phyloP scores from a whole-genome alignment of 2,329 filamentous ascomycete species.

The Passalora sequoiae region DNA sequence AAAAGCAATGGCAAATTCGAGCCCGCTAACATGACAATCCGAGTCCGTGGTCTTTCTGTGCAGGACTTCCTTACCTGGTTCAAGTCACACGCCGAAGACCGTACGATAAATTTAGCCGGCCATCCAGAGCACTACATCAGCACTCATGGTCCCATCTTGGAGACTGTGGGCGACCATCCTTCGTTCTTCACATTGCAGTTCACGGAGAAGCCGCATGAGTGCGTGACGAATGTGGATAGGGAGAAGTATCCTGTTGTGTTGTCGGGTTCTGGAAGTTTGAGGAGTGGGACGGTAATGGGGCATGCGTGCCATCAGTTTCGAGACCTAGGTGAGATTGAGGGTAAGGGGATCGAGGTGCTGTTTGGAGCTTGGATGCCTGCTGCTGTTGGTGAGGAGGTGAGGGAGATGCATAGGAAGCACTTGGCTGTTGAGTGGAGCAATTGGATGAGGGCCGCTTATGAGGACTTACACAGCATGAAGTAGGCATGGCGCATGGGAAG shows the following conservation, averaged over 20 bases:
- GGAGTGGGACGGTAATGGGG: slow-evolving; percentile 9
- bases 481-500: not conserved
- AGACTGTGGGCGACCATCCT: slow-evolving; percentile 7
- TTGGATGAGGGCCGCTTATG: slow-evolving; percentile 7
- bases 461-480: not conserved
- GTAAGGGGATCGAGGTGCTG: slow-evolving; percentile 7
- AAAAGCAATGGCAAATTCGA: not conserved
- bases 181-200: slow-evolving; percentile 7
- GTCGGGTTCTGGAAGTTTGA: slow-evolving; percentile 2
- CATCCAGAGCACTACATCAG: slow-evolving; percentile 13
- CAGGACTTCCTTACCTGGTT: slow-evolving; percentile 9
- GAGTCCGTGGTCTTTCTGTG: not conserved
- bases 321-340: slow-evolving; percentile 1
- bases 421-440: slow-evolving; percentile 11
- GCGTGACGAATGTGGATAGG: slow-evolving; percentile 2
- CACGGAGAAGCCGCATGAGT: not conserved
- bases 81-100: slow-evolving; percentile 1
- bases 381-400: slow-evolving; percentile 6
- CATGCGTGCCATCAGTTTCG: slow-evolving; percentile 13
- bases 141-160: slow-evolving; percentile 6
- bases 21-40: slow-evolving; percentile 3
- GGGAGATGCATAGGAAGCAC: slow-evolving; percentile 11
- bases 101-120: slow-evolving; percentile 5
- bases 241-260: slow-evolving; percentile 9
- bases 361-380: slow-evolving; percentile 9